Conservation (phyloP, 2,329 filamentous ascomycete genomes). For the Trichoderma semiorbis region DNA sequence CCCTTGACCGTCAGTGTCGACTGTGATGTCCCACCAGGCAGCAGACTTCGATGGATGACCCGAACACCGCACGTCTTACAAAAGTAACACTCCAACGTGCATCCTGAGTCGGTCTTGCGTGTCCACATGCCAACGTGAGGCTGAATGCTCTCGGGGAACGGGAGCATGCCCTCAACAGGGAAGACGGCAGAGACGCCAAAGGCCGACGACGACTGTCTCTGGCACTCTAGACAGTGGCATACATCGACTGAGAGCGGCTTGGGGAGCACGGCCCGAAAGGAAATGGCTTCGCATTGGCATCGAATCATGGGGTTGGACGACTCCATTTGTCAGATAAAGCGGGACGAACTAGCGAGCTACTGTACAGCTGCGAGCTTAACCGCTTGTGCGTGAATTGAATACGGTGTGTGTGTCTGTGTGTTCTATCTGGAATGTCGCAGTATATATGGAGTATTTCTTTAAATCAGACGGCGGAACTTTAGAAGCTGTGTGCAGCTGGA, state of each 20-base stretch:
- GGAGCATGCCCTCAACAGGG: conserved; percentile 39
- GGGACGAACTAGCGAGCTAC: neutral
- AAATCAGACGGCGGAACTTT: neutral
- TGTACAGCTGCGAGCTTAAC: neutral
- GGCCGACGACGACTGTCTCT: conserved; percentile 43
- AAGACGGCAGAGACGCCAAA: conserved; percentile 46
- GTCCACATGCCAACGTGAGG: conserved; percentile 36
- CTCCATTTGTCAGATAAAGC: neutral
- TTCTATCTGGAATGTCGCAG: neutral
- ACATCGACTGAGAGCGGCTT: conserved; percentile 38
- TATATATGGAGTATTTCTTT: neutral
- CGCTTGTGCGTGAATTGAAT: neutral
- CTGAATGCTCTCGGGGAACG: conserved; percentile 33
- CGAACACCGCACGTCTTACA: conserved; percentile 44
- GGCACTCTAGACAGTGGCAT: conserved; percentile 48
- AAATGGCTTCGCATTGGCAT: conserved; percentile 41
- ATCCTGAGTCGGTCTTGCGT: conserved; percentile 39
- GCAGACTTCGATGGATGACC: conserved; percentile 42
- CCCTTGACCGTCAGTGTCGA: conserved; percentile 45
- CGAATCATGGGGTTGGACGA: conserved; percentile 24
- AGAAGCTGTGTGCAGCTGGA: neutral
- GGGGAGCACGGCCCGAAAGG: conserved; percentile 34
- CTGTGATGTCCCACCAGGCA: conserved; percentile 36
- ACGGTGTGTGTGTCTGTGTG: neutral
- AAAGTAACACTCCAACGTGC: conserved; percentile 43